Conservation (phyloP, 179 eudicot genomes). For the Monotropa hypopitys region DNA sequence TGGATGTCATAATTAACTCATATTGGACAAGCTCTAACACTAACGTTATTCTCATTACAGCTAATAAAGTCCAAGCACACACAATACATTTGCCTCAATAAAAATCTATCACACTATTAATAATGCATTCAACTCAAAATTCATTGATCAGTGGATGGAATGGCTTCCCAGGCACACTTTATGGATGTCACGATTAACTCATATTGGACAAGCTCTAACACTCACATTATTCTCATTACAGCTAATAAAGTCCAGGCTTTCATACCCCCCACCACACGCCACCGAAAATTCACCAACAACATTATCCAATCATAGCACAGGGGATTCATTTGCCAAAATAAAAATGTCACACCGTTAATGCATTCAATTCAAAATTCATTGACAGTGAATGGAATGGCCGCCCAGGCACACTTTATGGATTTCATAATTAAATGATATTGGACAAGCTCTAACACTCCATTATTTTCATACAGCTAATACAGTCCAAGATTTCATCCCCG, state of each 20-base stretch:
- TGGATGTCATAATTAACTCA: background rate
- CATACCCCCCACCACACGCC: background rate
- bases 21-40: background rate
- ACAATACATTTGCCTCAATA: background rate
- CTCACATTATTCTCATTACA: background rate
- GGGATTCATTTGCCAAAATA: background rate
- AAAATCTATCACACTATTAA: background rate
- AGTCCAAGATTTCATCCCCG: background rate
- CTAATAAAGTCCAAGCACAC: background rate
- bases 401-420: background rate
- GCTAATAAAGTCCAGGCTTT: background rate
- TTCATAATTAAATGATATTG: background rate
- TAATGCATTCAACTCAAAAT: background rate
- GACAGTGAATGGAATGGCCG: background rate
- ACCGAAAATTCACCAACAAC: too few relatives aligned
- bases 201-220: background rate
- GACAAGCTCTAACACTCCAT: background rate
- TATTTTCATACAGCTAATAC: background rate
- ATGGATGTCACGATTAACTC: background rate
- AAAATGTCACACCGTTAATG: background rate
- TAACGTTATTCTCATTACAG: background rate
- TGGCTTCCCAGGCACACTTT: background rate
- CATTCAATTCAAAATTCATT: background rate
- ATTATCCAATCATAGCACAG: too few relatives aligned
- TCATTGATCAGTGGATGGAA: background rate